Evolutionary conservation across 257 asterid species (phyloP).

Genomic region (Anisodus tanguticus): DNA sequence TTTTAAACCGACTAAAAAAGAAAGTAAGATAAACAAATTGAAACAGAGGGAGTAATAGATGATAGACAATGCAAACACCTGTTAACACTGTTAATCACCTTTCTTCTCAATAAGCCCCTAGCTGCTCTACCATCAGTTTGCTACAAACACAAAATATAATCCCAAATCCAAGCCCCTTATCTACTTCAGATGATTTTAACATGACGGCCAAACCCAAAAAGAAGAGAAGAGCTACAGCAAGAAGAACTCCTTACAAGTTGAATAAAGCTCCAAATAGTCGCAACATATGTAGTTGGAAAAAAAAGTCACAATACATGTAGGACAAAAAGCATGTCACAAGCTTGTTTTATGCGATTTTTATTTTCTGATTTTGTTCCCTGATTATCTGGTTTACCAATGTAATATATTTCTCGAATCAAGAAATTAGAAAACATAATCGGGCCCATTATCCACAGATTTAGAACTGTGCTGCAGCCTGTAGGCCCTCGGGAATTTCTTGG

Average conservation of each 20-base stretch:
- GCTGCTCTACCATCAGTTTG: not conserved
- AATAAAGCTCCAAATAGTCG: too few relatives aligned
- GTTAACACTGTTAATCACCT: not conserved
- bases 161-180: not conserved
- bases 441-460: not conserved
- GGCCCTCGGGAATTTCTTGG: not conserved
- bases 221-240: not conserved
- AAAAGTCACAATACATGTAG: not conserved
- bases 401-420: not conserved
- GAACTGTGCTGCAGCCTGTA: not conserved
- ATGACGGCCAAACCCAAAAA: not conserved
- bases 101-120: not conserved
- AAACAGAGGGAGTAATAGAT: not conserved
- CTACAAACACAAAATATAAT: not conserved
- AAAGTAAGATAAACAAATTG: too few relatives aligned
- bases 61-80: not conserved
- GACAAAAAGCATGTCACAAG: not conserved
- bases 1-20: too few relatives aligned
- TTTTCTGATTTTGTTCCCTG: not conserved
- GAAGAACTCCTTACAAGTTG: too few relatives aligned
- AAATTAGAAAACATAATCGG: not conserved
- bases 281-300: too few relatives aligned
- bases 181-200: not conserved
- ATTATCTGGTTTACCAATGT: not conserved
- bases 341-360: not conserved